Evolutionary conservation across 805 yeast species (phyloP).

Genomic region (Kluyveromyces starmeri): DNA sequence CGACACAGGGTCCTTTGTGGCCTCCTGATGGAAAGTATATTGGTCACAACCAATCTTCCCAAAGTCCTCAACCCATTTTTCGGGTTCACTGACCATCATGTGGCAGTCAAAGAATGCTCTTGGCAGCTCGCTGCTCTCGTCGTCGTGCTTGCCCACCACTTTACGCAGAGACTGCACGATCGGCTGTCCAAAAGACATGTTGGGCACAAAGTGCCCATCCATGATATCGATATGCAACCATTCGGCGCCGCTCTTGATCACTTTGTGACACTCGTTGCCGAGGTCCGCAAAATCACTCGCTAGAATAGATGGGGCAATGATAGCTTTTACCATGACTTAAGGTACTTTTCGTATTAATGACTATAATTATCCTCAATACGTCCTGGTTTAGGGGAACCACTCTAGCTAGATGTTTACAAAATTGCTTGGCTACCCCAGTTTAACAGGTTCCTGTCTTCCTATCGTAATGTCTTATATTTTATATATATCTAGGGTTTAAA

Average conservation of each 20-base stretch:
- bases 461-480: no score
- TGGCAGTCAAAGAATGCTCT: slow-evolving; percentile 80
- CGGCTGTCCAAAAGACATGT: slow-evolving; percentile 90
- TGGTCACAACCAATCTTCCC: slow-evolving; percentile 94
- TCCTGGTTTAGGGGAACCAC: no score
- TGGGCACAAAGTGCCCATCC: slow-evolving; percentile 99
- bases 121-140: slow-evolving; percentile 33
- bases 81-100: slow-evolving; percentile 94
- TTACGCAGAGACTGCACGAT: slow-evolving; percentile 70
- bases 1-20: slow-evolving; percentile 68
- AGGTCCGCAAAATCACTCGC: slow-evolving; percentile 87
- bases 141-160: slow-evolving; percentile 57
- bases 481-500: no score
- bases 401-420: no score
- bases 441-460: no score
- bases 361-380: no score
- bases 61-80: slow-evolving; percentile 86
- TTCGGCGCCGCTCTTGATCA: slow-evolving; percentile 76
- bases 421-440: no score
- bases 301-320: slow-evolving; percentile 89
- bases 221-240: slow-evolving; percentile 98
- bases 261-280: slow-evolving; percentile 77
- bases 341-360: no score
- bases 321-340: slow-evolving; percentile 57
- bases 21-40: slow-evolving; percentile 93